Conservation (phyloP, 345 rosid genomes). For the Draba incana region DNA sequence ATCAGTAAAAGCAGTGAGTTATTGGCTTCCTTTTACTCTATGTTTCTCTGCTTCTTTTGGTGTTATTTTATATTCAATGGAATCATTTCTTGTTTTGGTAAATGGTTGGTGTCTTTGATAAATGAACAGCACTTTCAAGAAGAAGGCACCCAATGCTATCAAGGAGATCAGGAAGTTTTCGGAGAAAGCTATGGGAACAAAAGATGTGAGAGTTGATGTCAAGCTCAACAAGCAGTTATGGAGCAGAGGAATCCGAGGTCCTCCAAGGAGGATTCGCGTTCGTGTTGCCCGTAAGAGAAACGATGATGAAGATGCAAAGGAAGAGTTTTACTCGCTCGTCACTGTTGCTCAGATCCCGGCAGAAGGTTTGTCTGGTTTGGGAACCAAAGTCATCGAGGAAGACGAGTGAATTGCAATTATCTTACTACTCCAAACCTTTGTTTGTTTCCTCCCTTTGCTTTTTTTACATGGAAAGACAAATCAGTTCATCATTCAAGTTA, state of each 20-base stretch:
- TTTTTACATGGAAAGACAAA: not conserved
- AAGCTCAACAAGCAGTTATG: conserved; percentile 72
- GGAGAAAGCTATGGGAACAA: conserved; percentile 64
- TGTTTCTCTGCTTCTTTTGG: no score
- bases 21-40: no score
- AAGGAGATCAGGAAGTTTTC: conserved; percentile 77
- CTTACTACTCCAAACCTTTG: not conserved
- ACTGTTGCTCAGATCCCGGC: conserved; percentile 54
- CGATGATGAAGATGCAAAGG: conserved; percentile 74
- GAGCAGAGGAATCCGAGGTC: conserved; percentile 71
- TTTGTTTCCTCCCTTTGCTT: not conserved
- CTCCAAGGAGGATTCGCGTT: conserved; percentile 64
- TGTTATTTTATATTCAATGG: no score
- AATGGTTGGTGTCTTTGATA: not conserved
- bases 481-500: not conserved
- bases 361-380: conserved; percentile 53
- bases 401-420: conserved; percentile 43
- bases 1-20: no score
- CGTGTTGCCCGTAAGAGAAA: conserved; percentile 66
- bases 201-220: conserved; percentile 69
- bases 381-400: conserved; percentile 61
- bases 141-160: conserved; percentile 77
- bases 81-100: no score
- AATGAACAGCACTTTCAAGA: conserved; percentile 60
- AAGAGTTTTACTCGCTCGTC: conserved; percentile 65